Evolutionary conservation across 176 grass and related monocot species (phyloP).

Genomic region (Oryza nivara): DNA sequence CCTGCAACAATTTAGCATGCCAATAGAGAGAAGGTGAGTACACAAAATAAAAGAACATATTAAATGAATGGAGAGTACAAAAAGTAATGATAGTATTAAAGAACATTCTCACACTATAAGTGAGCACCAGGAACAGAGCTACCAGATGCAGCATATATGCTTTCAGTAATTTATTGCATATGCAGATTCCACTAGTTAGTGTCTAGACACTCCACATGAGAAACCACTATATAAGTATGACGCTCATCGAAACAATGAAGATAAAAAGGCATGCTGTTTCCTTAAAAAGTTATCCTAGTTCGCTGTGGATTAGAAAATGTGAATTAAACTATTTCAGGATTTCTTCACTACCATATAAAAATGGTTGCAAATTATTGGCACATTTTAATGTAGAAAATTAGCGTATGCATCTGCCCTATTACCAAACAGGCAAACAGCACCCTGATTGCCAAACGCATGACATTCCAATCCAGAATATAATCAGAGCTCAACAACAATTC

Average conservation of each 20-base stretch:
- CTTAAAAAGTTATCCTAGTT: background rate
- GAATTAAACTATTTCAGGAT: background rate
- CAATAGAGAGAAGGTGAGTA: background rate
- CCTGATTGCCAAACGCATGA: background rate
- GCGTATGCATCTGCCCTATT: background rate
- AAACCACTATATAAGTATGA: background rate
- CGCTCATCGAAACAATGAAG: conserved; percentile 10
- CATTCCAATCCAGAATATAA: background rate
- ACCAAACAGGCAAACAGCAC: background rate
- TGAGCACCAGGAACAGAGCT: background rate
- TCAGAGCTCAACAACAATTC: background rate
- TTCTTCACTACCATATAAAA: background rate
- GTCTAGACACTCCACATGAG: background rate
- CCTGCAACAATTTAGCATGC: conserved; percentile 46
- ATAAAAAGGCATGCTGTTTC: background rate
- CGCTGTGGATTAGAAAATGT: background rate
- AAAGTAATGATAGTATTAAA: background rate
- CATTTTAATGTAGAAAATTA: background rate
- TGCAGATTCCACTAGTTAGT: conserved; percentile 22
- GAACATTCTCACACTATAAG: conserved; percentile 13
- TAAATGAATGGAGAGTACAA: conserved; percentile 9
- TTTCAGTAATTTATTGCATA: background rate
- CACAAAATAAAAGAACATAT: conserved; percentile 7
- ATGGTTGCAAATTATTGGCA: background rate
- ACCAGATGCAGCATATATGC: background rate